phyloP scores from a whole-genome alignment of 345 rosid genomes.

The Diplotaxis tenuifolia region DNA sequence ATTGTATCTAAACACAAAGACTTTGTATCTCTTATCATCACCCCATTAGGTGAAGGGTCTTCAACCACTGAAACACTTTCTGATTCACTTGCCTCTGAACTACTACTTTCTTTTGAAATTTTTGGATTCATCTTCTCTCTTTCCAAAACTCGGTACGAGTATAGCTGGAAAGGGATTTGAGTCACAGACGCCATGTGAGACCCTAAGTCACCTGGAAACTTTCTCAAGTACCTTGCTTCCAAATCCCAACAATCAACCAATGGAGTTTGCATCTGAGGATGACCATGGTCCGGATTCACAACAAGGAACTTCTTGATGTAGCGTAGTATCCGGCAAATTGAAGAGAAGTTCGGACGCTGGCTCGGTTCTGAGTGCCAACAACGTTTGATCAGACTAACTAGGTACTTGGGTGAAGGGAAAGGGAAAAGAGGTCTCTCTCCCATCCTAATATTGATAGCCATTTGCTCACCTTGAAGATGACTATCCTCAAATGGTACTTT shows the following conservation, averaged over 20 bases:
- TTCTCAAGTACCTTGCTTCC: conserved; percentile 58
- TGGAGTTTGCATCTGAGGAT: conserved; percentile 52
- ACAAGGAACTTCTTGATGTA: conserved; percentile 77
- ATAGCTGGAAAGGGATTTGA: conserved; percentile 77
- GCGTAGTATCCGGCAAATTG: conserved; percentile 66
- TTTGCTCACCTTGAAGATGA: conserved; percentile 78
- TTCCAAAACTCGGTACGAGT: conserved; percentile 58
- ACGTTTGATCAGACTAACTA: conserved; percentile 65
- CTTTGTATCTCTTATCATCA: conserved; percentile 37
- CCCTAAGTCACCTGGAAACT: conserved; percentile 36
- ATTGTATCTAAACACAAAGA: conserved; percentile 41
- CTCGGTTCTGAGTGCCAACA: conserved; percentile 78
- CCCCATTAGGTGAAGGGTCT: conserved; percentile 39
- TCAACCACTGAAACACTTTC: conserved; percentile 43
- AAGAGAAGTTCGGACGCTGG: conserved; percentile 72
- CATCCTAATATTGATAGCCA: conserved; percentile 61
- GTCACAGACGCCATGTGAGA: conserved; percentile 37
- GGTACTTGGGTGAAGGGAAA: conserved; percentile 61
- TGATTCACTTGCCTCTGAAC: conserved; percentile 39
- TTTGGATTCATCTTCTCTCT: conserved; percentile 48
- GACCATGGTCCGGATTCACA: conserved; percentile 60
- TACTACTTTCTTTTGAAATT: conserved; percentile 30
- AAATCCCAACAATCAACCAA: conserved; percentile 63
- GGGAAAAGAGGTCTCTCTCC: conserved; percentile 94
- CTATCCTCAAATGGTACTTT: conserved; percentile 87